Evolutionary conservation across 2,329 filamentous ascomycete genomes (phyloP), one percentile per base, ranked within the genome.

Genomic region (Ophiocordyceps unilateralis): DNA sequence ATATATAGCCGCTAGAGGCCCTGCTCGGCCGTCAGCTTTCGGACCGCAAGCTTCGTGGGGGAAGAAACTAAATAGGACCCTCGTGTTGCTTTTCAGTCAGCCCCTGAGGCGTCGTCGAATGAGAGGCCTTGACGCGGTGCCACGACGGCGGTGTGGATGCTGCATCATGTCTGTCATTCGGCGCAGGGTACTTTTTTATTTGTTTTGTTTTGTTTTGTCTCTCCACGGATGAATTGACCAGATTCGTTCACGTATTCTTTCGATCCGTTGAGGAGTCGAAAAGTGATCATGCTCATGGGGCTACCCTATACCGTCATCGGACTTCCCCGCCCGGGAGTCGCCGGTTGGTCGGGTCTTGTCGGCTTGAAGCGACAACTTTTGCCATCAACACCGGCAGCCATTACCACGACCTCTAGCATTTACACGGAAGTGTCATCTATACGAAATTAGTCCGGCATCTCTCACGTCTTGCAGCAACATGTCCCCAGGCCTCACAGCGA

Each of bases 401-500:
- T n/a, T n/a, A n/a, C n/a, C n/a, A n/a, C n/a, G n/a, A n/a, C n/a
- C n/a, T n/a, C n/a, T n/a, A n/a, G n/a, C n/a, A n/a, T n/a, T n/a
- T n/a, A n/a, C n/a, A n/a, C n/a, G n/a, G n/a, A n/a, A n/a, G n/a
- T n/a, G n/a, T n/a, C n/a, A n/a, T n/a, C n/a, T n/a, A n/a, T n/a
- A n/a, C n/a, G n/a, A n/a, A n/a, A n/a, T n/a, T n/a, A n/a, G n/a
- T n/a, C n/a, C n/a, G n/a, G n/a, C n/a, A n/a, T n/a, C n/a, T n/a
- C n/a, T n/a, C n/a, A n/a, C n/a, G 19, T 20, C 19, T 20, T 11
- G 22, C 20, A 24, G 22, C 28, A 40, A 22, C 37, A 58, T 58
- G 60, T 56, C 55, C 2, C 53, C 56, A 9, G 47, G 47, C 34
- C 42, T 46, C 21, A 53, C 55, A n/a, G n/a, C n/a, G n/a, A n/a